These are phyloP conservation scores for Quercus suber DNA, from an alignment of 306 rosid species.

Conservation along the genomic window DNA sequence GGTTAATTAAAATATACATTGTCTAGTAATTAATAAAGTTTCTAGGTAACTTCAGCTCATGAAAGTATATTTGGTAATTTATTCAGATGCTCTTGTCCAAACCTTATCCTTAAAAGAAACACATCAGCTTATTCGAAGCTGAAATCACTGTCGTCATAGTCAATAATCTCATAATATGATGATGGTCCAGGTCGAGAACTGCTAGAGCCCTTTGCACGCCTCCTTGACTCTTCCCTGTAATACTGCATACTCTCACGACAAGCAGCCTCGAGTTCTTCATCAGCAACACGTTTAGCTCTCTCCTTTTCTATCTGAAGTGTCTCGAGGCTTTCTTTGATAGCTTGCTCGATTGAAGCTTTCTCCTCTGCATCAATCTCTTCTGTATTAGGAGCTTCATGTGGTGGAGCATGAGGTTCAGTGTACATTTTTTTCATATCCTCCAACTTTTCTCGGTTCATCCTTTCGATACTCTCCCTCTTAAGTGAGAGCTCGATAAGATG, in stretches of 20 bases:
- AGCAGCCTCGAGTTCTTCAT: background rate
- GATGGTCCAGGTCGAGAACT: too few relatives aligned
- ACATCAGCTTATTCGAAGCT: background rate
- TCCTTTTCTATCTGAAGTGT: background rate
- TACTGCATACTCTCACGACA: background rate
- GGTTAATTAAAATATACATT: too few relatives aligned
- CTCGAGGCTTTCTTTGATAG: conserved; percentile 6
- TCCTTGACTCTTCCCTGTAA: background rate
- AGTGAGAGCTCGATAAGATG: background rate
- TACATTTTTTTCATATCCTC: background rate
- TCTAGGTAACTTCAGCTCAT: too few relatives aligned
- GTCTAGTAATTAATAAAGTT: too few relatives aligned
- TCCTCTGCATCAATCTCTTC: background rate
- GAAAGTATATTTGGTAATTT: too few relatives aligned
- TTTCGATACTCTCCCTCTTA: background rate
- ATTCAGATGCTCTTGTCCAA: too few relatives aligned
- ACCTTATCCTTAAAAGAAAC: too few relatives aligned
- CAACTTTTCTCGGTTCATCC: background rate
- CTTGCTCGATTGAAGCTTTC: background rate
- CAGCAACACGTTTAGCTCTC: background rate
- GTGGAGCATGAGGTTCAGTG: background rate
- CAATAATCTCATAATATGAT: background rate
- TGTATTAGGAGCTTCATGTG: background rate
- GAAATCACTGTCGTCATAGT: background rate
- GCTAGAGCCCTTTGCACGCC: background rate